Evolutionary conservation across 192 early-diverging fungal species (phyloP).

Genomic region (Rhizophagus sp.): DNA sequence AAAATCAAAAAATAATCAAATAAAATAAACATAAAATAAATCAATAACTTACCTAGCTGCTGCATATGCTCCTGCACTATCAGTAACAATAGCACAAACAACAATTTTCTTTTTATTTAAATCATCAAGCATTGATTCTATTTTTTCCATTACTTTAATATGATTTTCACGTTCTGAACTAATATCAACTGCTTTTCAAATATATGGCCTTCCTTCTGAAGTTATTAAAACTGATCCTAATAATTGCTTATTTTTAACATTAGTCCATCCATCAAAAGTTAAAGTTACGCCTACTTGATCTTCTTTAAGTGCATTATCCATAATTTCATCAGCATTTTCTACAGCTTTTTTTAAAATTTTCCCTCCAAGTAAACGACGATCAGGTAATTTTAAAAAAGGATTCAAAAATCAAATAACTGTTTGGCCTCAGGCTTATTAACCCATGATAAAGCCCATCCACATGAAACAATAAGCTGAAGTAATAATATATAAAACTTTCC

Average conservation of each 20-base stretch:
- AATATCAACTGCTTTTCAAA: not conserved
- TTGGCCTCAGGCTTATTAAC: not conserved
- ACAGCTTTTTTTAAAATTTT: not conserved
- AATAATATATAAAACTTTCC: not conserved
- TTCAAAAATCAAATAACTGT: slow-evolving; percentile 10
- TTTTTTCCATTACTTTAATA: not conserved
- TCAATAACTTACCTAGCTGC: not conserved
- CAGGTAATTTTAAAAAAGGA: not conserved
- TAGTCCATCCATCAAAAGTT: too few relatives aligned
- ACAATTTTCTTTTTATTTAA: not conserved
- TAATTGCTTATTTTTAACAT: slow-evolving; percentile 1
- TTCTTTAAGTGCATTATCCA: not conserved
- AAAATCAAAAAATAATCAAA: too few relatives aligned
- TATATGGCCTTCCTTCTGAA: not conserved
- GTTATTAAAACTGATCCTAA: not conserved
- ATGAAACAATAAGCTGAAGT: not conserved
- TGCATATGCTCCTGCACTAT: slow-evolving; percentile 5
- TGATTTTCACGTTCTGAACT: not conserved
- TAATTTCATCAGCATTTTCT: not conserved
- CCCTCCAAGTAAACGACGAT: not conserved
- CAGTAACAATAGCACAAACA: slow-evolving; percentile 3
- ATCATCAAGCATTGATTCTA: not conserved
- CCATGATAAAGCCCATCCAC: too few relatives aligned
- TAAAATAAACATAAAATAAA: not conserved
- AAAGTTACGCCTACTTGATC: not conserved